Percentiles rank a stretch among this genome's conserved stretches.
Evolutionary conservation across 441 rosid genomes (phyloP).

Genomic region (Pelargonium citronellum): DNA sequence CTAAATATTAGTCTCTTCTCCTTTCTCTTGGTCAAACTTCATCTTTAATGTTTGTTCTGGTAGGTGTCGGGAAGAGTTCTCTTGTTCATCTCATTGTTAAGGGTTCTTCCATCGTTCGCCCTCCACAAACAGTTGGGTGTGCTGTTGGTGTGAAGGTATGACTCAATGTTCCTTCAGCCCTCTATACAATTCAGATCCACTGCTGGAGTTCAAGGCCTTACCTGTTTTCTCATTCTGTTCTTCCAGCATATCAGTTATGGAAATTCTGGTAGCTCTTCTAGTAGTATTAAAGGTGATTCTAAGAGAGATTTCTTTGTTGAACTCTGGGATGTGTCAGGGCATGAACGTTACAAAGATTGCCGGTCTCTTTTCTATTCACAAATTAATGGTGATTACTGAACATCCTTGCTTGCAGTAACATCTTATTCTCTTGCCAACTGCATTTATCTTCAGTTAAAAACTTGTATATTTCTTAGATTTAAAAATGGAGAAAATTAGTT

Average conservation of each 20-base stretch:
- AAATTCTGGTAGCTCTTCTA: slow-evolving; percentile 81
- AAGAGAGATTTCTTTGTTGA: slow-evolving; percentile 95
- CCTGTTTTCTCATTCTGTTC: slow-evolving; percentile 20
- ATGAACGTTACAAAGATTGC: slow-evolving; percentile 93
- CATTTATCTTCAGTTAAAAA: not conserved
- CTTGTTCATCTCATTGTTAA: slow-evolving; percentile 80
- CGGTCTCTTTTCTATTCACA: slow-evolving; percentile 89
- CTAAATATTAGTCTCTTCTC: slow-evolving; percentile 5
- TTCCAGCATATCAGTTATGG: slow-evolving; percentile 73
- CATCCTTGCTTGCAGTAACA: not conserved
- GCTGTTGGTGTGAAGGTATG: slow-evolving; percentile 86
- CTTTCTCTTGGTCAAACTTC: slow-evolving; percentile 3
- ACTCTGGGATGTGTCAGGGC: slow-evolving; percentile 98
- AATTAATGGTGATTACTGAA: slow-evolving; percentile 60
- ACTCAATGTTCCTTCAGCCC: slow-evolving; percentile 11
- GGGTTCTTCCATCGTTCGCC: slow-evolving; percentile 58
- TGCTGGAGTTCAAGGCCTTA: slow-evolving; percentile 21
- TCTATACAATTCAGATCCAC: slow-evolving; percentile 15
- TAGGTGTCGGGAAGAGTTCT: slow-evolving; percentile 96
- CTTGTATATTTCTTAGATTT: not conserved
- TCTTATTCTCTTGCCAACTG: not conserved
- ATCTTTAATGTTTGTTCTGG: slow-evolving; percentile 12
- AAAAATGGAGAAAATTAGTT: slow-evolving; percentile 4
- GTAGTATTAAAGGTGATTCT: slow-evolving; percentile 75
- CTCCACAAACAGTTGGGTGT: slow-evolving; percentile 94